A percentile compares a stretch with the other conserved stretches of the same genome.
Conservation (phyloP, 192 early-diverging fungal species). For the Spizellomyces punctatus region DNA sequence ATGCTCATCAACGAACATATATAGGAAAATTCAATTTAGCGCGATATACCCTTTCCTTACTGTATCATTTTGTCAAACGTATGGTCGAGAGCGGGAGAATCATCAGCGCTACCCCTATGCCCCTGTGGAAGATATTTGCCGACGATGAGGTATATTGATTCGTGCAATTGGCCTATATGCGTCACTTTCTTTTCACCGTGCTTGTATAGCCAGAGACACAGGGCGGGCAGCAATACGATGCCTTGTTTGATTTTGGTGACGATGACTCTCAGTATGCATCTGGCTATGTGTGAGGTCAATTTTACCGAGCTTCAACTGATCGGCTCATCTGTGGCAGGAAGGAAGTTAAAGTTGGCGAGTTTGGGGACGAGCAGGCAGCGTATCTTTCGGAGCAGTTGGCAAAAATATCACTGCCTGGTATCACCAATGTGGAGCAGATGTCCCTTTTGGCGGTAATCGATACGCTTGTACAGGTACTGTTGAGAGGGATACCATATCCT, state of each 20-base stretch:
- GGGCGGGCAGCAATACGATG: slow-evolving; percentile 43
- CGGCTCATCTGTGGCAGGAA: slow-evolving; percentile 9
- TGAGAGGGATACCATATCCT: background rate
- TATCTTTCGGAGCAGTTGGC: slow-evolving; percentile 62
- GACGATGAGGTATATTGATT: slow-evolving; percentile 32
- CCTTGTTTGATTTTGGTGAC: slow-evolving; percentile 59
- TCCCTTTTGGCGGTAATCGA: slow-evolving; percentile 78
- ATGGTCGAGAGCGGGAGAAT: slow-evolving; percentile 52
- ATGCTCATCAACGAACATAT: background rate
- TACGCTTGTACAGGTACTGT: slow-evolving; percentile 61
- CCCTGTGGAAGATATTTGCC: slow-evolving; percentile 60
- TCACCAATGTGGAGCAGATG: slow-evolving; percentile 70
- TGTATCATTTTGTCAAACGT: slow-evolving; percentile 66
- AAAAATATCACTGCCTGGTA: slow-evolving; percentile 56
- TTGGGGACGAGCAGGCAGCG: slow-evolving; percentile 41
- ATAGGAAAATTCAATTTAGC: slow-evolving; percentile 69
- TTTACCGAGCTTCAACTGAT: background rate
- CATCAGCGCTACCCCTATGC: slow-evolving; percentile 60
- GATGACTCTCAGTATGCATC: slow-evolving; percentile 39
- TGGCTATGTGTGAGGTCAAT: background rate
- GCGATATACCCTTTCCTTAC: slow-evolving; percentile 59
- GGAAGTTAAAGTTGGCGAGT: slow-evolving; percentile 34
- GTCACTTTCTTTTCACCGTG: slow-evolving; percentile 3
- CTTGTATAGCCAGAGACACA: slow-evolving; percentile 5
- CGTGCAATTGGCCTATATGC: background rate